Base-by-base conservation (phyloP, 2,329 filamentous ascomycete species). In the Mycosphaerella arachidis region DNA sequence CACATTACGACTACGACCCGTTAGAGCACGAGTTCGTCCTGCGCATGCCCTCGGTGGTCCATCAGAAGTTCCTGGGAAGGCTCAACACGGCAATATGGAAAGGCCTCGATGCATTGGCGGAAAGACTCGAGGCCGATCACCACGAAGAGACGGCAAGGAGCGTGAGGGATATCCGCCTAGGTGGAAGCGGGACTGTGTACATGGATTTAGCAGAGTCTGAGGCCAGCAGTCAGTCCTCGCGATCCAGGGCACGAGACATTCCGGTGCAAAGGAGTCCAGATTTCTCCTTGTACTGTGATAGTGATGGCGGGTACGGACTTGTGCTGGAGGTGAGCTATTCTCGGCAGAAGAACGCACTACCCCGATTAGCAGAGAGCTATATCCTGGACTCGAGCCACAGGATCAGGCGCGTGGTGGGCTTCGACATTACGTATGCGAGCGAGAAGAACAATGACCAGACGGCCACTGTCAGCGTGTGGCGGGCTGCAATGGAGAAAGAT, bases 311-410 rank as follows among this genome's bases (percentile, higher is more conserved):
- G 27, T 61, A 61, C n/a, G 33, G 35, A 10, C 18, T 59, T 46
- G 65, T 75, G 10, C 65, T 74, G 35, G 71, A 75, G 59, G 69
- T 73, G 20, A 68, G 71, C 20, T 70, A 73, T 63, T 66, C 67
- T 18, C 71, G 72, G 66, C 69, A 71, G 55, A 58, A 63, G 48
- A 70, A 68, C 50, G 64, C 66, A 24, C 57, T 74, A 46, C 53
- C 57, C 12, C 27, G 58, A 51, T 62, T 75, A 51, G 72, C 71
- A 1, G 71, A 74, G 37, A 67, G 70, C 59, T 73, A 74, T 59
- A 70, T 74, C 50, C 60, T 73, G 27, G 68, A 68, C 48, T 66
- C 62, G 27, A 56, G 69, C 55, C 60, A 66, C 46, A 60, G 61
- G 59, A 71, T 74, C 43, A 60, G 67, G n/a, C 68, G 68, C 29